Conservation (phyloP, 129 eudicot genomes). For the Sambucus nigra region DNA sequence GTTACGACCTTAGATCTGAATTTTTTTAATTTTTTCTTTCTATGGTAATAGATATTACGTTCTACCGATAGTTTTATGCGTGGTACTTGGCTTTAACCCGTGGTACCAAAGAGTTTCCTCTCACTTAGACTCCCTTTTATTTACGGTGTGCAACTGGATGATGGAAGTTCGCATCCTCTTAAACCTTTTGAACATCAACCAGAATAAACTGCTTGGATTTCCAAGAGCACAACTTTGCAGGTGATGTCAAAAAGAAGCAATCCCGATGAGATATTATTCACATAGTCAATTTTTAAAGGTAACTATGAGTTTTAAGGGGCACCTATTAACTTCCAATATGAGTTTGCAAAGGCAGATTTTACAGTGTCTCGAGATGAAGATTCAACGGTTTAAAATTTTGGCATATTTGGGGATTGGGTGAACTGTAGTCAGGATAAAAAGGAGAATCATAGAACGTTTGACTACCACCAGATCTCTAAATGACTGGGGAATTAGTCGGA, state of each 20-base stretch:
- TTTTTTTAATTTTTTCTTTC: no score
- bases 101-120: slow-evolving; percentile 89
- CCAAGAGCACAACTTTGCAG: slow-evolving; percentile 57
- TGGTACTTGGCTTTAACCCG: no score
- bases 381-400: slow-evolving; percentile 16
- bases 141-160: slow-evolving; percentile 59
- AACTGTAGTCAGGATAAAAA: slow-evolving; percentile 16
- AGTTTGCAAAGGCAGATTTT: slow-evolving; percentile 14
- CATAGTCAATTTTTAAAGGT: slow-evolving; percentile 4
- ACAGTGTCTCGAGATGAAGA: slow-evolving; percentile 28
- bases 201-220: slow-evolving; percentile 73
- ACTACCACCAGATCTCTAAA: slow-evolving; percentile 13
- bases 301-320: slow-evolving; percentile 11
- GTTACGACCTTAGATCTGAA: no score
- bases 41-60: no score
- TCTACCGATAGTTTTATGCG: no score
- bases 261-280: slow-evolving; percentile 21
- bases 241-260: slow-evolving; percentile 42
- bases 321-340: slow-evolving; percentile 1
- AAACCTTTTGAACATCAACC: slow-evolving; percentile 72
- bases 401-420: slow-evolving; percentile 9
- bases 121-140: slow-evolving; percentile 91
- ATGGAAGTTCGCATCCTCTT: slow-evolving; percentile 55
- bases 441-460: neutral
- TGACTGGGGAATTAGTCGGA: slow-evolving; percentile 17